Conservation (phyloP, 2,329 filamentous ascomycete species). For the Colletotrichum simmondsii region DNA sequence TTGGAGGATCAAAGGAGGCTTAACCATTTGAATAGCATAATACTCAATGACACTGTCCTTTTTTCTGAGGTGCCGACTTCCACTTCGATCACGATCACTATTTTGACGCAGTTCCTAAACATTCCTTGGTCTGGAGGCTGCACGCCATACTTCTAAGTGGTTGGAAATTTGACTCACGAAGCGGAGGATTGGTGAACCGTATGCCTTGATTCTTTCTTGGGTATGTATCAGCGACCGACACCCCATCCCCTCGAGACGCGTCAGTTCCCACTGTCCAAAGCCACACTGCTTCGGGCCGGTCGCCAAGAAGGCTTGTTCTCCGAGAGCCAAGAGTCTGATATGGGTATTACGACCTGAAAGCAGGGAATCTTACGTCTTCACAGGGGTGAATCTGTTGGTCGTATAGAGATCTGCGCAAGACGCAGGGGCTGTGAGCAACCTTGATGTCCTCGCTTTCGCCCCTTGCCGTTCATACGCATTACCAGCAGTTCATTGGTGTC, state of each 20-base stretch:
- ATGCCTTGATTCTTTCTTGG: too few relatives aligned
- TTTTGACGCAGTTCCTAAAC: too few relatives aligned
- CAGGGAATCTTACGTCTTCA: neutral
- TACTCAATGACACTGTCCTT: neutral
- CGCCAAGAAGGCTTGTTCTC: neutral
- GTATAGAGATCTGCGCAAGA: neutral
- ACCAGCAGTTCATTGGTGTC: too few relatives aligned
- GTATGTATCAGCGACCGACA: too few relatives aligned
- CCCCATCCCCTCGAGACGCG: neutral
- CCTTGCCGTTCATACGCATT: too few relatives aligned
- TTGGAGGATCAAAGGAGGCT: constrained; percentile 4
- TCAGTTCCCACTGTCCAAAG: neutral
- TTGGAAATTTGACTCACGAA: too few relatives aligned
- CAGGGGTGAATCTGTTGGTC: neutral
- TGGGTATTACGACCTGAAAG: neutral
- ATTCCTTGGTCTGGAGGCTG: too few relatives aligned
- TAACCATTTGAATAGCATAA: neutral
- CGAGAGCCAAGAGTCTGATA: neutral
- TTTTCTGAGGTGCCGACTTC: too few relatives aligned
- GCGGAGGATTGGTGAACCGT: too few relatives aligned
- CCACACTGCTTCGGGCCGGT: neutral
- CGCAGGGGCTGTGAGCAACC: constrained; percentile 1
- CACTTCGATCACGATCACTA: too few relatives aligned
- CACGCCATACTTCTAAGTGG: too few relatives aligned
- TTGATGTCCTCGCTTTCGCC: constrained; percentile 2